Evolutionary conservation across 2,329 filamentous ascomycete species (phyloP).

Genomic region (Epichloe gansuensis): DNA sequence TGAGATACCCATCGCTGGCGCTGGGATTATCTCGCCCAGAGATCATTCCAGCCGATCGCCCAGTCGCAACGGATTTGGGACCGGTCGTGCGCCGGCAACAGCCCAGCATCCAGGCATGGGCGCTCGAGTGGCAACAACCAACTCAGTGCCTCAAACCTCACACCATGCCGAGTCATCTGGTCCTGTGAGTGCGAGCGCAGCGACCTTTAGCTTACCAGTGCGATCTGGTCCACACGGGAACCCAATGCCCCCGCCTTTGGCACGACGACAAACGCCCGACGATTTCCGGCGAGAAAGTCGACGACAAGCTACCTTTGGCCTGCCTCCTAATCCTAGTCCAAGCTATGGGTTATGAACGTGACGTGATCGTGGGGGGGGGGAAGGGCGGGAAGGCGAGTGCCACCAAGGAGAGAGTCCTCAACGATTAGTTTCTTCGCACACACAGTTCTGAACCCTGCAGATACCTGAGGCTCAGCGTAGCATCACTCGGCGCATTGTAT

Average conservation of each 20-base stretch:
- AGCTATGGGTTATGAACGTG: constrained; percentile 20
- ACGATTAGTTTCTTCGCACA: neutral
- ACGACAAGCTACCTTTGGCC: constrained; percentile 40
- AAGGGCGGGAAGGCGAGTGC: neutral
- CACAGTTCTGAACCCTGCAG: constrained; percentile 4
- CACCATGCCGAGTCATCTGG: constrained; percentile 25
- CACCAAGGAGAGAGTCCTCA: neutral
- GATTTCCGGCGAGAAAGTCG: constrained; percentile 39
- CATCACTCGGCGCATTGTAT: constrained; percentile 22
- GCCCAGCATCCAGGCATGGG: constrained; percentile 43
- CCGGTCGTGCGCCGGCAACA: constrained; percentile 27
- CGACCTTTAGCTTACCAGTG: constrained; percentile 51
- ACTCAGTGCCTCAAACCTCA: constrained; percentile 37
- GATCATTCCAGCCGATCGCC: constrained; percentile 40
- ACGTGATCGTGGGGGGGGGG: no score
- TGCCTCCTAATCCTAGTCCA: constrained; percentile 30
- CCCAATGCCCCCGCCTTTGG: constrained; percentile 46
- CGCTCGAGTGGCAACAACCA: constrained; percentile 36
- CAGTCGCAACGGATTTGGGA: constrained; percentile 34
- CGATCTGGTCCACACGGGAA: constrained; percentile 47
- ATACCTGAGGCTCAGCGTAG: constrained; percentile 15
- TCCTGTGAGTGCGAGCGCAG: constrained; percentile 30
- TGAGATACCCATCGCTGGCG: constrained; percentile 54
- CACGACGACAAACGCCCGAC: constrained; percentile 42
- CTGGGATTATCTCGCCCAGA: constrained; percentile 40